phyloP scores from a whole-genome alignment of 805 yeast species.

The Candida qinlingensis region DNA sequence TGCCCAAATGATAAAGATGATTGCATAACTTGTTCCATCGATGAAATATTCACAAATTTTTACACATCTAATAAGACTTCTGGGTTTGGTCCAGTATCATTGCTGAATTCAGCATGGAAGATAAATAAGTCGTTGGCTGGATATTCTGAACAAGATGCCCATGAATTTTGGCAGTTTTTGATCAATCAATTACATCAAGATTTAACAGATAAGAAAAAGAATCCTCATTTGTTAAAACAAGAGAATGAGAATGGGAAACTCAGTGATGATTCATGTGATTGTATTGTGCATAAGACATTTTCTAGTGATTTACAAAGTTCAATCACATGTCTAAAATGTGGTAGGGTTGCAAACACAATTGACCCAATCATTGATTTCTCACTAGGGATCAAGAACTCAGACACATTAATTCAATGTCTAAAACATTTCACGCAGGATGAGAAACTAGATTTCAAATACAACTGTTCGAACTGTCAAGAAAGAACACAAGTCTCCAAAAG shows the following conservation, averaged over 20 bases:
- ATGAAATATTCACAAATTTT: conserved; percentile 68
- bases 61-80: conserved; percentile 56
- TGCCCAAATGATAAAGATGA: conserved; percentile 37
- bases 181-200: conserved; percentile 73
- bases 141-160: conserved; percentile 96
- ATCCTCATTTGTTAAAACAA: conserved; percentile 8
- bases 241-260: not conserved
- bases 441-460: conserved; percentile 65
- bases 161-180: conserved; percentile 92
- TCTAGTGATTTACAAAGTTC: conserved; percentile 80
- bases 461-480: conserved; percentile 61
- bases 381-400: conserved; percentile 54
- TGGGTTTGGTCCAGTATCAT: conserved; percentile 77
- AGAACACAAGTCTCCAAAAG: conserved; percentile 67
- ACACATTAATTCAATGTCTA: conserved; percentile 56
- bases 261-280: conserved; percentile 43
- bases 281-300: conserved; percentile 79
- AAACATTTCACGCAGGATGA: conserved; percentile 75
- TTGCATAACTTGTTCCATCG: conserved; percentile 85
- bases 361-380: conserved; percentile 92
- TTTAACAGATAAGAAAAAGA: conserved; percentile 15
- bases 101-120: conserved; percentile 84
- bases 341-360: conserved; percentile 48
- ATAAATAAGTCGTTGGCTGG: conserved; percentile 85
- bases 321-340: conserved; percentile 68